Evolutionary conservation across 176 grass and related monocot species (phyloP).

Genomic region (Rhynchospora tenuis): DNA sequence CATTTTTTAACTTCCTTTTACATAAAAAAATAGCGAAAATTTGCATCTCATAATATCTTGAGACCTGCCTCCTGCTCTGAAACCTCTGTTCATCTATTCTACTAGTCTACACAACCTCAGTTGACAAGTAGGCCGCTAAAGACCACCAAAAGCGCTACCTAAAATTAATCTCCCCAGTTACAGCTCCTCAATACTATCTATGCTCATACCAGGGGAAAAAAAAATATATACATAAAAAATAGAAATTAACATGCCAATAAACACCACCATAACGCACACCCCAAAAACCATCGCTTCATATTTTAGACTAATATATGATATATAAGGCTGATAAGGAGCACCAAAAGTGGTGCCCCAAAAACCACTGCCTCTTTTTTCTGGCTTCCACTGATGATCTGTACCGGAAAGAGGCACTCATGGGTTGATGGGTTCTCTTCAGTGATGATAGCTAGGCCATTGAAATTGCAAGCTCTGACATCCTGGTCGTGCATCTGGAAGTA

Average conservation of each 20-base stretch:
- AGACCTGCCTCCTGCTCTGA: not conserved
- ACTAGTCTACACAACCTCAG: not conserved
- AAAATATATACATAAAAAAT: not conserved
- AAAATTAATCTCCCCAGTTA: not conserved
- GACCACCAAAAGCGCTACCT: not conserved
- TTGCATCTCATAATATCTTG: conserved; percentile 8
- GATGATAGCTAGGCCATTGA: conserved; percentile 23
- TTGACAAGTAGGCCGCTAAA: not conserved
- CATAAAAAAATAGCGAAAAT: not conserved
- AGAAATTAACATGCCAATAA: not conserved
- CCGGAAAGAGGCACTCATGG: conserved; percentile 26
- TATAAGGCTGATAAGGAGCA: conserved; percentile 12
- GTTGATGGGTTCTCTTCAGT: conserved; percentile 13
- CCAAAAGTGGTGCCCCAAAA: not conserved
- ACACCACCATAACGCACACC: not conserved
- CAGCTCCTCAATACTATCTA: not conserved
- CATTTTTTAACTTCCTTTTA: not conserved
- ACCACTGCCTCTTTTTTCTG: not conserved
- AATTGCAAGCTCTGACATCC: conserved; percentile 20
- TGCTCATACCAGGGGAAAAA: not conserved
- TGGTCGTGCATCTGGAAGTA: conserved; percentile 32
- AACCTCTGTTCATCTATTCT: not conserved
- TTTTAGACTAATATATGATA: conserved; percentile 15
- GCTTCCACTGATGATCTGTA: conserved; percentile 30
- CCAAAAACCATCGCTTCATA: not conserved